phyloP scores from a whole-genome alignment of 129 eudicot genomes.

The Flaveria ramosissima region DNA sequence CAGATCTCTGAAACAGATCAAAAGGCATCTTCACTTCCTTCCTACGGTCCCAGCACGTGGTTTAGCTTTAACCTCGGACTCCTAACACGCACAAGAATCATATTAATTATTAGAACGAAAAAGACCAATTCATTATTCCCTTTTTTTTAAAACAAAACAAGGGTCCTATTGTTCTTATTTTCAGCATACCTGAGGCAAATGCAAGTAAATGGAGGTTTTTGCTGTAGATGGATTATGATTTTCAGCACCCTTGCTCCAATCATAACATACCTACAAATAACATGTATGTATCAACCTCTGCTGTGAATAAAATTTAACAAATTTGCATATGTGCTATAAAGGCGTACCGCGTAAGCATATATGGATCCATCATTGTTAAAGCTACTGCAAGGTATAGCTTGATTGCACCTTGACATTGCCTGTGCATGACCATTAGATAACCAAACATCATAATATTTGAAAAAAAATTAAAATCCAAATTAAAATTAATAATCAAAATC shows the following conservation, averaged over 20 bases:
- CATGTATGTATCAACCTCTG: conserved; percentile 8
- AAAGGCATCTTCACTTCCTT: conserved; percentile 46
- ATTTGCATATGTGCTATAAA: background rate
- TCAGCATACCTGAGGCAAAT: conserved; percentile 58
- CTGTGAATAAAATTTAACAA: background rate
- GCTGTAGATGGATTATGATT: conserved; percentile 85
- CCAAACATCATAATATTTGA: background rate
- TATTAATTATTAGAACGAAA: background rate
- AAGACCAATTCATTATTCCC: background rate
- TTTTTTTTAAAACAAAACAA: background rate
- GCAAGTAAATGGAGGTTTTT: conserved; percentile 67
- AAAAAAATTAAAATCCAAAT: background rate
- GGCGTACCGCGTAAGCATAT: conserved; percentile 80
- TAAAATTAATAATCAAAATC: background rate
- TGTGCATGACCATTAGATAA: conserved; percentile 38
- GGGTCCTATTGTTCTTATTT: background rate
- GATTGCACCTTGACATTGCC: conserved; percentile 87
- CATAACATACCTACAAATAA: conserved; percentile 35
- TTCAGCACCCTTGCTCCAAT: conserved; percentile 82
- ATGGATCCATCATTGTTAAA: conserved; percentile 96
- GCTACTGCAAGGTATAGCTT: conserved; percentile 77
- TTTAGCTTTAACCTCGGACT: conserved; percentile 78
- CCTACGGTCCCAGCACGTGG: conserved; percentile 60
- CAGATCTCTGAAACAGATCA: background rate
- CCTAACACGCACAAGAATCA: conserved; percentile 46